These are phyloP conservation scores for Theobroma cacao DNA, from an alignment of 345 rosid species.

Conservation along the genomic window DNA sequence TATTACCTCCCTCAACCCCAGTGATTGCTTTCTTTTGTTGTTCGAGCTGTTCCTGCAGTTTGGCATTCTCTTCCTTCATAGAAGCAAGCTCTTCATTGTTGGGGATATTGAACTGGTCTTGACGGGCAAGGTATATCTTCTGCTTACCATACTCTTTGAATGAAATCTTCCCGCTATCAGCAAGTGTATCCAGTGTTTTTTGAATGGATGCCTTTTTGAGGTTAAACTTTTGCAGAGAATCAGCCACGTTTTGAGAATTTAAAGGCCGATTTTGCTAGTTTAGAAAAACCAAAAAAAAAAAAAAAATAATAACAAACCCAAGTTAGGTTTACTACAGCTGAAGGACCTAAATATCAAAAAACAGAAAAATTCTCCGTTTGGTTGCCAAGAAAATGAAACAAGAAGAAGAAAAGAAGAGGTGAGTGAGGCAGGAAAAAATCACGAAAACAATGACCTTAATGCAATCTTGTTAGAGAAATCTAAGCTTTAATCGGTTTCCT, in stretches of 20 bases:
- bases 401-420: not conserved
- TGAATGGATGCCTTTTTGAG: slow-evolving; percentile 89
- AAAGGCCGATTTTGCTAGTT: slow-evolving; percentile 85
- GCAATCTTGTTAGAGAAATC: not conserved
- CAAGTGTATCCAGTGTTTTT: slow-evolving; percentile 79
- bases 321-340: not conserved
- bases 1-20: slow-evolving; percentile 71
- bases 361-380: not conserved
- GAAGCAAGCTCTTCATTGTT: slow-evolving; percentile 70
- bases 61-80: slow-evolving; percentile 78
- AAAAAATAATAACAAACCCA: too few relatives aligned
- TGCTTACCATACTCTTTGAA: slow-evolving; percentile 96
- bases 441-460: not conserved
- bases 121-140: slow-evolving; percentile 87
- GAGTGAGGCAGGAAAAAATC: not conserved
- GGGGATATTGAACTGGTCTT: slow-evolving; percentile 89
- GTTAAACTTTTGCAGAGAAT: slow-evolving; percentile 81
- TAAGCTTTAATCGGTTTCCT: not conserved
- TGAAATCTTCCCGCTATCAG: slow-evolving; percentile 67
- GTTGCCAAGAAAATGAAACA: not conserved
- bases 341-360: not conserved
- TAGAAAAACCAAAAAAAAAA: not conserved
- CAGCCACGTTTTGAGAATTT: slow-evolving; percentile 87
- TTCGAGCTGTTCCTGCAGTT: slow-evolving; percentile 55
- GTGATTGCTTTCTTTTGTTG: slow-evolving; percentile 58